Base-by-base conservation (phyloP, 2,329 filamentous ascomycete genomes). In the Fusarium nodosum region DNA sequence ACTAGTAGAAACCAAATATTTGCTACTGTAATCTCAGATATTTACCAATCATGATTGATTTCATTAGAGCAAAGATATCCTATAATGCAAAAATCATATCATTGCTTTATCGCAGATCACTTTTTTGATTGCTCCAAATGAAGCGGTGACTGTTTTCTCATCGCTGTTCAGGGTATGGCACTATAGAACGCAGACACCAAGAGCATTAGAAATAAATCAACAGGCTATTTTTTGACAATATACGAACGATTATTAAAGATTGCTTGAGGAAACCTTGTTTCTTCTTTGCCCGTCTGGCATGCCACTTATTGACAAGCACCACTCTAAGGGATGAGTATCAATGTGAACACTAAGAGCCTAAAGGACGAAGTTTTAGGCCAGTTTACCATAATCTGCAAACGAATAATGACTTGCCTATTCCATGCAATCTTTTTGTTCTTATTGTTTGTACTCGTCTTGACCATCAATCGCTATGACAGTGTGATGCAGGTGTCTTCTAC, bases 361-460 rank as follows among this genome's bases (percentile, higher is more conserved):
- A 30, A 30, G 2, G 28, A 3, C 4, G 28, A 30, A 11, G 9
- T 30, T 30, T 30, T 30, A 13, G 6, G 36, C n/a, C 1, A 39
- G 36, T 20, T 20, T 16, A 15, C 1, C 5, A 10, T 15, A 41
- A 41, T 24, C 20, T 24, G 9, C 7, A 41, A 24, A n/a, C 34
- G 5, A 39, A 26, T 11, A 20, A 9, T 3, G 10, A 18, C 6
- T 3, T 16, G 26, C 4, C 13, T 11, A 24, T 3, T 24, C 10
- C 3, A 22, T 5, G 12, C 7, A 13, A 20, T 20, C 0, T 39
- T 0, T 20, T 7, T 4, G 11, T 26, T 15, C 22, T n/a, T 1
- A n/a, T 42, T 42, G 1, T 26, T 42, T 42, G 13, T 15, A 9
- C 39, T 42, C 9, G 5, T 24, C 5, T 42, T 26, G 22, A 24